Percentiles rank a stretch among this genome's conserved stretches.
Conservation (phyloP, 371 early-diverging fungal genomes). For the Umbelopsis sp. region DNA sequence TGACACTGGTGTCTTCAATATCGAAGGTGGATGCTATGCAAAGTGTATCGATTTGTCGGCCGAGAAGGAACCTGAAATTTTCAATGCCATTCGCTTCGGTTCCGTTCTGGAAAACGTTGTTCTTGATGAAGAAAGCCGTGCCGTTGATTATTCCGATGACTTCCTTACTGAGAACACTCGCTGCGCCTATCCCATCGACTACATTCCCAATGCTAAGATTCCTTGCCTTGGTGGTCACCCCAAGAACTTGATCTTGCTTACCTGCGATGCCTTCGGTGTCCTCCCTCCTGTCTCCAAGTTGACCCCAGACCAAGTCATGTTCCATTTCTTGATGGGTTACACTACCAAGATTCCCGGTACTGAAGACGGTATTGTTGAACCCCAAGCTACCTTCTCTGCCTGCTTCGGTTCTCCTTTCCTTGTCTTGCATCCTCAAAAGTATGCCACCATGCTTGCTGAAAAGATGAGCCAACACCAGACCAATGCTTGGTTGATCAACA, state of each 20-base stretch:
- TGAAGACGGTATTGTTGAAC: constrained; percentile 93
- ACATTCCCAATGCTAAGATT: constrained; percentile 94
- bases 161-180: constrained; percentile 96
- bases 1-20: constrained; percentile 94
- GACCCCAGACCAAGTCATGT: constrained; percentile 92
- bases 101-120: constrained; percentile 96
- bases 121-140: constrained; percentile 78
- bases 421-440: constrained; percentile 95
- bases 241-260: constrained; percentile 94
- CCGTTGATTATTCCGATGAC: constrained; percentile 85
- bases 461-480: constrained; percentile 91
- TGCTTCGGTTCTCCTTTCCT: constrained; percentile 98
- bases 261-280: constrained; percentile 98
- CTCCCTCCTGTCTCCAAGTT: constrained; percentile 95
- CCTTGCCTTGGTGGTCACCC: constrained; percentile 95
- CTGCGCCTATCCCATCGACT: constrained; percentile 97
- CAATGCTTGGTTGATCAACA: constrained; percentile 97
- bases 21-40: constrained; percentile 99
- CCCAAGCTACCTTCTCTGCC: constrained; percentile 92
- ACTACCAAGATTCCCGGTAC: constrained; percentile 96
- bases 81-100: constrained; percentile 90
- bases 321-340: constrained; percentile 95
- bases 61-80: constrained; percentile 98
- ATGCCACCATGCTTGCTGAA: constrained; percentile 96
- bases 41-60: constrained; percentile 93